Conservation (phyloP, 2,329 filamentous ascomycete genomes). For the Ascochyta clinopodiicola region DNA sequence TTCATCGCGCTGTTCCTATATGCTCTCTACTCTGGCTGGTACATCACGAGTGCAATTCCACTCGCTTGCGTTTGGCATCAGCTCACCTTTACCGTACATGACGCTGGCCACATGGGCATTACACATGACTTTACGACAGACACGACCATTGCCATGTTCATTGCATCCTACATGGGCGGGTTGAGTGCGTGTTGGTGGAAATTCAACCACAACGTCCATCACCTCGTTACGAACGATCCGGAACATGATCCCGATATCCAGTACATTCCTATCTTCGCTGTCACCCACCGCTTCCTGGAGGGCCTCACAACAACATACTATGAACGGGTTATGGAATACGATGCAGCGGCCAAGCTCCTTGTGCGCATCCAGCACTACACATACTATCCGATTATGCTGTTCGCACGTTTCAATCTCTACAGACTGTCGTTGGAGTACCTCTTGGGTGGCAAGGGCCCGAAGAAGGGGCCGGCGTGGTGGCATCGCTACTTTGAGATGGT, state of each 20-base stretch:
- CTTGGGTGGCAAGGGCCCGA: slow-evolving; percentile 60
- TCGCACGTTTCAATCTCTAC: slow-evolving; percentile 77
- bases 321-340: slow-evolving; percentile 68
- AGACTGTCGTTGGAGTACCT: slow-evolving; percentile 71
- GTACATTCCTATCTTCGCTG: slow-evolving; percentile 73
- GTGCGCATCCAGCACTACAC: slow-evolving; percentile 69
- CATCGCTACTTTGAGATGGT: slow-evolving; percentile 70
- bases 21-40: slow-evolving; percentile 52
- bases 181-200: slow-evolving; percentile 98
- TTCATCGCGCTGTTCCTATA: slow-evolving; percentile 68
- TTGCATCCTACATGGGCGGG: slow-evolving; percentile 88
- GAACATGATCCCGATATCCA: slow-evolving; percentile 96
- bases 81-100: slow-evolving; percentile 90
- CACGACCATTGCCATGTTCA: slow-evolving; percentile 83
- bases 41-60: slow-evolving; percentile 70
- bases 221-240: slow-evolving; percentile 92
- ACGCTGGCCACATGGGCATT: slow-evolving; percentile 96
- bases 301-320: slow-evolving; percentile 71
- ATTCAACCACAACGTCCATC: slow-evolving; percentile 92
- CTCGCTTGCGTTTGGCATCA: slow-evolving; percentile 93
- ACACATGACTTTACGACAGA: slow-evolving; percentile 88
- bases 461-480: slow-evolving; percentile 70
- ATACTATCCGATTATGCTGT: slow-evolving; percentile 71
- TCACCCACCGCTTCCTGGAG: slow-evolving; percentile 69
- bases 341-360: slow-evolving; percentile 64